Evolutionary conservation across 495 filamentous ascomycete genomes (phyloP).

Genomic region (Penicilliopsis zonata): DNA sequence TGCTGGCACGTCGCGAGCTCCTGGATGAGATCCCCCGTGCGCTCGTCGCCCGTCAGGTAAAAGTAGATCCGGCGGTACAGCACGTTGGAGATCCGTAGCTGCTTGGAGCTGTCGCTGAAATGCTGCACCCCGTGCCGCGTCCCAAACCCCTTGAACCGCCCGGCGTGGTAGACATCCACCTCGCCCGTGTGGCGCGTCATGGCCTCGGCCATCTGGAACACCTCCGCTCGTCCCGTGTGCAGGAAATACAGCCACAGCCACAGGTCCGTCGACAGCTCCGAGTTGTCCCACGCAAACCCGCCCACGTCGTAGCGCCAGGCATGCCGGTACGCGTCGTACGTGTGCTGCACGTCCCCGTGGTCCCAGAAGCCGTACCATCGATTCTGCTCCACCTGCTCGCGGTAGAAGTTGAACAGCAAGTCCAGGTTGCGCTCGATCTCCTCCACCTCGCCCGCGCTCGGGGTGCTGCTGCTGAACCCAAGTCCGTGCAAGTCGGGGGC

Average conservation of each 20-base stretch:
- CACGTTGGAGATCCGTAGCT: slow-evolving; percentile 34
- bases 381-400: slow-evolving; percentile 28
- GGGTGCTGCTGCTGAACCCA: too few relatives aligned
- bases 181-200: slow-evolving; percentile 36
- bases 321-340: slow-evolving; percentile 36
- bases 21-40: slow-evolving; percentile 31
- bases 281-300: slow-evolving; percentile 43
- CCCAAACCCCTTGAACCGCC: slow-evolving; percentile 33
- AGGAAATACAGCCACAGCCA: slow-evolving; percentile 42
- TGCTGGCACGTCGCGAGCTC: too few relatives aligned
- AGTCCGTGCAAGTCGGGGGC: slow-evolving; percentile 8
- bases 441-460: slow-evolving; percentile 6
- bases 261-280: slow-evolving; percentile 38
- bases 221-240: slow-evolving; percentile 30
- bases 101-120: slow-evolving; percentile 37
- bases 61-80: slow-evolving; percentile 33
- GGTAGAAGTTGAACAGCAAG: slow-evolving; percentile 32
- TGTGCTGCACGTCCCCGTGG: slow-evolving; percentile 39
- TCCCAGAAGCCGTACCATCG: slow-evolving; percentile 43
- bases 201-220: slow-evolving; percentile 36
- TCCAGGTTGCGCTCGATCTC: slow-evolving; percentile 27
- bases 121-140: slow-evolving; percentile 42
- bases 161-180: slow-evolving; percentile 38
- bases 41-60: slow-evolving; percentile 33
- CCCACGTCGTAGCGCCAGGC: slow-evolving; percentile 41